Evolutionary conservation across 768 basidiomycete species (phyloP).

Genomic region (Sarcodon sp.): DNA sequence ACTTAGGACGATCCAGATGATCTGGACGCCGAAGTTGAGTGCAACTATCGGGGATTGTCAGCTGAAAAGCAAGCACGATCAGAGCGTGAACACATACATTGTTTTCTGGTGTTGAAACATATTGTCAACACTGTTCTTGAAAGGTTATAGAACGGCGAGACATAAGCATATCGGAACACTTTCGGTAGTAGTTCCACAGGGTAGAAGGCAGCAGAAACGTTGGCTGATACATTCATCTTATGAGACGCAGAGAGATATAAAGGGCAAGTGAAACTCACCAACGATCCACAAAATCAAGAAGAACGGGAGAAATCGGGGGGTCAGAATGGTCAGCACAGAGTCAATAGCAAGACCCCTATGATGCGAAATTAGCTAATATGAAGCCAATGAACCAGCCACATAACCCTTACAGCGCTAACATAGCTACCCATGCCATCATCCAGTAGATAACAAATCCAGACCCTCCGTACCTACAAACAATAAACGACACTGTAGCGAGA

Average conservation of each 20-base stretch:
- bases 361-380: neutral
- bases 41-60: conserved; percentile 28
- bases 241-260: neutral
- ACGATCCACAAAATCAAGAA: conserved; percentile 61
- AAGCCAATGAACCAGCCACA: neutral
- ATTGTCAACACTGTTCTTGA: conserved; percentile 46
- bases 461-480: conserved; percentile 25
- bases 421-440: conserved; percentile 50
- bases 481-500: neutral
- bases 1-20: conserved; percentile 46
- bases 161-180: conserved; percentile 57
- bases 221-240: conserved; percentile 20
- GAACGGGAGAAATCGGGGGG: conserved; percentile 35
- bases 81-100: conserved; percentile 23
- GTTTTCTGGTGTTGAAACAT: conserved; percentile 53
- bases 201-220: conserved; percentile 42
- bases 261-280: conserved; percentile 18
- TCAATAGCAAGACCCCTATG: conserved; percentile 50
- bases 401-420: conserved; percentile 39
- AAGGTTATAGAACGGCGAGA: conserved; percentile 62
- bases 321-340: conserved; percentile 42
- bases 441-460: conserved; percentile 52
- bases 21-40: conserved; percentile 44
- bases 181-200: conserved; percentile 47
- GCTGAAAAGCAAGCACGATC: neutral